Evolutionary conservation across 169 alveolate genomes (phyloP), one percentile per base, ranked within the genome.

Genomic region (Plasmodium adleri): DNA sequence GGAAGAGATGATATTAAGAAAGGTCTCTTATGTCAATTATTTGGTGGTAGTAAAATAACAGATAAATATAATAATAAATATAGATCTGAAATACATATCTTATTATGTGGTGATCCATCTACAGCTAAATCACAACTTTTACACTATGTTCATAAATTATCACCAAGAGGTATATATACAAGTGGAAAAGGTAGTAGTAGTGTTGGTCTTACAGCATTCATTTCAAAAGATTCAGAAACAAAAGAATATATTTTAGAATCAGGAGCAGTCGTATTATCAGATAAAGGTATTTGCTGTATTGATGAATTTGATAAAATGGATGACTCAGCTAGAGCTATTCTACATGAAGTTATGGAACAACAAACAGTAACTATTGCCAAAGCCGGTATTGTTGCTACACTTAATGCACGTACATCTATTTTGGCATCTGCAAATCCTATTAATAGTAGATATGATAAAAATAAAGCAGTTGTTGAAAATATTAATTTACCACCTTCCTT

Each of bases 231-330:
- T 71, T 99, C 99, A 1, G 99, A 98, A 88, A 98, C 99, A 20
- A 95, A 97, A 72, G 99, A 98, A 89, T 60, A 96, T 95, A 95
- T 96, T n/a, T 89, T 99, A 74, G 99, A 99, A 93, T 94, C 98
- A 54, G 99, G 99, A 28, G 99, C 99, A 20, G 96, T 99, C 39
- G 99, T 99, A 10, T 95, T 99, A 60, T 96, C 99, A 47, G 99
- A 99, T 76, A 93, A 96, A 32, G 99, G 99, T 47, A 97, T 99
- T 20, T 99, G 99, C 88, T 99, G 99, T 92, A 99, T 99, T 88
- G 99, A 99, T 94, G 99, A 99, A 92, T 98, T 99, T 93, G 99
- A 99, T 94, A 99, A 99, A 95, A 98, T 98, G 99, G 99, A 98
- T 76, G 99, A 98, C 59, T 96, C 96, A 58, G 98, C 99, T n/a